Base-by-base conservation (phyloP, 2,329 filamentous ascomycete species). In the Apiospora rasikravindrae region DNA sequence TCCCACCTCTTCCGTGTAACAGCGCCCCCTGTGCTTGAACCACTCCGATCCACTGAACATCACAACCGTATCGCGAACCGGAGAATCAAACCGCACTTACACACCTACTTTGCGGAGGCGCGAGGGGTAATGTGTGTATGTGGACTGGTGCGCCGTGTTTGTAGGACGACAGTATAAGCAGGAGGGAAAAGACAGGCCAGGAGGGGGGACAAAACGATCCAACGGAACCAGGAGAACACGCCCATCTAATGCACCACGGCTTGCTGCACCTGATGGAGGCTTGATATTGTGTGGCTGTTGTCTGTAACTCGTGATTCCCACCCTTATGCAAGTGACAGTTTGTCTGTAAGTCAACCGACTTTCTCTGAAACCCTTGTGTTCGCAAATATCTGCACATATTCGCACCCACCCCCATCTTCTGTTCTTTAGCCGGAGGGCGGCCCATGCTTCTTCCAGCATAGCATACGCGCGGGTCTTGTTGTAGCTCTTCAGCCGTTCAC, bases 301-400 rank as follows among this genome's bases (percentile, higher is more conserved):
- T 69, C 49, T 51, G 49, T 61, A 67, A 37, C 67, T 68, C 49
- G 69, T 72, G 73, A 67, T 49, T 53, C 68, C 37, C 69, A 69
- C 67, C 73, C 71, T 70, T 78, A 79, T 80, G 78, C 76, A 75
- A 76, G 74, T 73, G 73, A 73, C 72, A 76, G 73, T 76, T 69
- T 76, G 73, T 73, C 74, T 77, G 79, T 80, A 78, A 79, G 79
- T 79, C 70, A 69, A 70, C 66, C 40, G 16, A 40, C 66, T 45
- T 47, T 68, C 66, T 47, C 26, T 68, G 66, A 68, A 68, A 47
- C 66, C 66, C 57, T 61, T 37, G 57, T 64, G 22, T n/a, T 64
- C 33, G 57, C 57, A 22, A 61, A 64, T 40, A 64, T 64, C 57
- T 64, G 53, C 53, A 33, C 53, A 61, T 61, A 61, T 61, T 61